Base-by-base conservation (phyloP, 2,329 filamentous ascomycete genomes). In the Cytospora piceae region DNA sequence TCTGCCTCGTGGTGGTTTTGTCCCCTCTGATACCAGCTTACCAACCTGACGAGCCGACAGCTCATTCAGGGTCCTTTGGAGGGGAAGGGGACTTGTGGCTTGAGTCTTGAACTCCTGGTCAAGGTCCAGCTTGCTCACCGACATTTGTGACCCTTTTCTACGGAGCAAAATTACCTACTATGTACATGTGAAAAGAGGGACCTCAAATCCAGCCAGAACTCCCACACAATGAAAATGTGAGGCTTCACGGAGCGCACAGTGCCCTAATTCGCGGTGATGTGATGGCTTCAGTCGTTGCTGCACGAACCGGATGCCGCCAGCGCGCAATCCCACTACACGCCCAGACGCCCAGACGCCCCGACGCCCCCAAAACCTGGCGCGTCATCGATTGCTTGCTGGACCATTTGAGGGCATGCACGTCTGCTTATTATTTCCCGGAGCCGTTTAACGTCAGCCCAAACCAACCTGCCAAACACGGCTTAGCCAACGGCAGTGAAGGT, bases 401-500 rank as follows among this genome's bases (percentile, higher is more conserved):
- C 11, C 7, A 11, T 24, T 24, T 12, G n/a, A 49, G 46, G 11
- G 11, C 46, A 65, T 67, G 66, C 66, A 65, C 11, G 63, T 67
- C 63, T 63, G 66, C 65, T 65, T 49, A 65, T 62, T 59, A 59
- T 63, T 57, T n/a, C 53, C 53, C 61, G 53, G 53, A 63, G 15
- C 53, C 39, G 15, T 46, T 51, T 37, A 63, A 57, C 31, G 49
- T 54, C 53, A 62, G 51, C 58, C 63, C 46, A 29, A 29, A 24
- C 63, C 63, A 46, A 59, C 58, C 66, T 67, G 66, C 66, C 66
- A 24, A 55, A 63, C 46, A 34, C 46, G 65, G 65, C 62, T 59
- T 67, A 65, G 65, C 62, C 46, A 53, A 27, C 65, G 59, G 66
- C 66, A 66, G 27, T 66, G 59, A 61, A 42, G 58, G 39, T 58